phyloP scores from a whole-genome alignment of 2,329 filamentous ascomycete genomes.

The Curvularia hawaiiensis region DNA sequence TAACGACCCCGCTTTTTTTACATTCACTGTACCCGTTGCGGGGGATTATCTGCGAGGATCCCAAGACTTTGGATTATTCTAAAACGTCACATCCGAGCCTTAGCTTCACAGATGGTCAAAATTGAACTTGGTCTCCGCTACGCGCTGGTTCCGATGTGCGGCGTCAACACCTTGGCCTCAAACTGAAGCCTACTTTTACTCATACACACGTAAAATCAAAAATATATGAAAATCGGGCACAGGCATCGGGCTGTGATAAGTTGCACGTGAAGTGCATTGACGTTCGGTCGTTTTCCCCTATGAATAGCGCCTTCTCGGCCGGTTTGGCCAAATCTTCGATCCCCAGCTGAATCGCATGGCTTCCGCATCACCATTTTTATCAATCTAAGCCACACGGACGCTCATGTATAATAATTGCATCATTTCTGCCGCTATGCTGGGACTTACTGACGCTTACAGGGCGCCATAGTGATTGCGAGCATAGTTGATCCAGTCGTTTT shows the following conservation, averaged over 20 bases:
- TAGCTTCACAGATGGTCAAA: background rate
- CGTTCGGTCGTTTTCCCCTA: background rate
- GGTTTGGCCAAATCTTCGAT: constrained; percentile 1
- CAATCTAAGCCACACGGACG: background rate
- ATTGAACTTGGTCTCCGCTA: background rate
- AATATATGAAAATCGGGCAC: background rate
- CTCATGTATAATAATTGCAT: background rate
- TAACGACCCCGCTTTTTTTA: constrained; percentile 16
- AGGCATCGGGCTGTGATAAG: background rate
- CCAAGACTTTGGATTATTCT: constrained; percentile 1
- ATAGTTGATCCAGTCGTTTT: background rate
- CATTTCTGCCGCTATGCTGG: background rate
- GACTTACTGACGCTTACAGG: background rate
- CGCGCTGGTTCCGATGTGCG: background rate
- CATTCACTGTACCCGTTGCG: constrained; percentile 10
- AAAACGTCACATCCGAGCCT: constrained; percentile 6
- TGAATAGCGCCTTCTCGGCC: constrained; percentile 3
- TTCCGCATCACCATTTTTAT: background rate
- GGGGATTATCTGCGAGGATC: constrained; percentile 14
- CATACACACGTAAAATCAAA: background rate
- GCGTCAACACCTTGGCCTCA: background rate
- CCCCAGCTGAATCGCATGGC: background rate
- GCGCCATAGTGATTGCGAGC: too few relatives aligned
- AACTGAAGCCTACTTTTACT: background rate
- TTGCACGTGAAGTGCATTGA: constrained; percentile 4